Conservation (phyloP, 2,329 filamentous ascomycete species). For the Pseudomassariella vexata region DNA sequence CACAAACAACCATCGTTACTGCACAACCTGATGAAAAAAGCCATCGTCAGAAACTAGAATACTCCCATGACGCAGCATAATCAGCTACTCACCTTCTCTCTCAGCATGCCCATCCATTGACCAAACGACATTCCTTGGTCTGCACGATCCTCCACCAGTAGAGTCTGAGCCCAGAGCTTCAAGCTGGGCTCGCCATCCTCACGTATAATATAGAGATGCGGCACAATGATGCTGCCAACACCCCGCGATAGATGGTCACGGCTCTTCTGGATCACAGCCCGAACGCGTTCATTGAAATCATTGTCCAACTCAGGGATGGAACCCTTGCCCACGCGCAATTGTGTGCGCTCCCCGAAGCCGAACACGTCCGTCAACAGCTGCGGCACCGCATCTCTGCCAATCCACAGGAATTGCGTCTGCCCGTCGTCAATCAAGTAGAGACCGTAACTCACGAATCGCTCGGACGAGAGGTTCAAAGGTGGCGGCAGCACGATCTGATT, state of each 20-base stretch:
- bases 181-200: slow-evolving; percentile 95
- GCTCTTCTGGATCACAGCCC: slow-evolving; percentile 88
- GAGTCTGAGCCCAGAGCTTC: slow-evolving; percentile 93
- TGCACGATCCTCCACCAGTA: slow-evolving; percentile 89
- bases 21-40: slow-evolving; percentile 7
- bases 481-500: slow-evolving; percentile 87
- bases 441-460: slow-evolving; percentile 81
- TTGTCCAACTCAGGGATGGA: slow-evolving; percentile 82
- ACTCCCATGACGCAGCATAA: neutral
- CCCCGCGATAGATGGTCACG: slow-evolving; percentile 79
- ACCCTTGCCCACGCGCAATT: slow-evolving; percentile 87
- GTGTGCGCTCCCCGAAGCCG: slow-evolving; percentile 73
- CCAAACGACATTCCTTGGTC: slow-evolving; percentile 89
- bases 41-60: slow-evolving; percentile 4
- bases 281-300: slow-evolving; percentile 92
- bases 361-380: slow-evolving; percentile 88
- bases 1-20: slow-evolving; percentile 5
- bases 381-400: slow-evolving; percentile 86
- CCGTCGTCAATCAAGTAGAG: slow-evolving; percentile 96
- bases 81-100: slow-evolving; percentile 73
- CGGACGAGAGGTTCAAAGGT: slow-evolving; percentile 78
- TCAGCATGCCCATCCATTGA: slow-evolving; percentile 86
- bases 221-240: slow-evolving; percentile 87
- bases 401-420: slow-evolving; percentile 96
- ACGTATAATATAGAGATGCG: slow-evolving; percentile 86